These are phyloP conservation scores for Aspergillus olivimuriae DNA, from an alignment of 495 filamentous ascomycete species.

Conservation along the genomic window DNA sequence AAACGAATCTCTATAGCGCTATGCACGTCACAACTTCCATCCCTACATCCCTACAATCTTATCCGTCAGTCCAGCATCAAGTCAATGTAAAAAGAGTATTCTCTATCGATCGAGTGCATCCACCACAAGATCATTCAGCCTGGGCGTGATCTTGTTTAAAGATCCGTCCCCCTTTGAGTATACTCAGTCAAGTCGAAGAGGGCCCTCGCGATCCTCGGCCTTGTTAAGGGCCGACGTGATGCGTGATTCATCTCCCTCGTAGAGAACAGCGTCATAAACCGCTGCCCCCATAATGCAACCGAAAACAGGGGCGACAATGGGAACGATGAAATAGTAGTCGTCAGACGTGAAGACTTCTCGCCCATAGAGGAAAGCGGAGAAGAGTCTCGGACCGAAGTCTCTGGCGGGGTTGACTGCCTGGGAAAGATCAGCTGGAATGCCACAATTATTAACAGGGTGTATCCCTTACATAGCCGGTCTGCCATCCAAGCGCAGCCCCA, in stretches of 20 bases:
- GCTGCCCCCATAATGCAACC: constrained; percentile 27
- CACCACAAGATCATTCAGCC: not conserved
- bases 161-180: not conserved
- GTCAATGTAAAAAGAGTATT: not conserved
- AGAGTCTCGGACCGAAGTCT: constrained; percentile 29
- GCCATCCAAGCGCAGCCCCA: constrained; percentile 29
- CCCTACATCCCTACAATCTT: too few relatives aligned
- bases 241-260: constrained; percentile 29
- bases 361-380: constrained; percentile 31
- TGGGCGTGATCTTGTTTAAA: not conserved
- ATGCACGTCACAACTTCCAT: too few relatives aligned
- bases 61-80: too few relatives aligned
- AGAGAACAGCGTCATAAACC: constrained; percentile 23
- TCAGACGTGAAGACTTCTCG: constrained; percentile 26
- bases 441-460: not conserved
- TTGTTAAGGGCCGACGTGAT: constrained; percentile 25
- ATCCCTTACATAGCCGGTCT: constrained; percentile 31
- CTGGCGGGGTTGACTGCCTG: constrained; percentile 31
- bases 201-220: constrained; percentile 17
- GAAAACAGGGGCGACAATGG: constrained; percentile 25
- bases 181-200: constrained; percentile 21
- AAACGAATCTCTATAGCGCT: too few relatives aligned
- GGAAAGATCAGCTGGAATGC: constrained; percentile 1
- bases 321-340: constrained; percentile 30
- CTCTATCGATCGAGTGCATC: not conserved